Conservation (phyloP, 495 filamentous ascomycete genomes). For the Parathielavia hyrcaniae region DNA sequence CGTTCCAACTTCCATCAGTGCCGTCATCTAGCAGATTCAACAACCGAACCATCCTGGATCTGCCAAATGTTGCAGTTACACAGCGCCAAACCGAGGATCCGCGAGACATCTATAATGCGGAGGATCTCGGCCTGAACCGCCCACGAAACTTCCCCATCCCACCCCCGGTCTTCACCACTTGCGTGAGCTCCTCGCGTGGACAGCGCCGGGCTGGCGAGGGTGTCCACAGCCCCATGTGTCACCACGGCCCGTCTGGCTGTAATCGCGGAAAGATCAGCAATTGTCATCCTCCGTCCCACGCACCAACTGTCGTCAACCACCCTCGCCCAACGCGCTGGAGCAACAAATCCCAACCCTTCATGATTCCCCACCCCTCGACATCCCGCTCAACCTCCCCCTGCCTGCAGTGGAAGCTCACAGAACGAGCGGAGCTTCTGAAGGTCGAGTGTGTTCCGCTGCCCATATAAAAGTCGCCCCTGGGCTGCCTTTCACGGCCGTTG, state of each 20-base stretch:
- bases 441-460: background rate
- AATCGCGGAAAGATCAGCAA: slow-evolving; percentile 10
- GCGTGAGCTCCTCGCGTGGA: slow-evolving; percentile 2
- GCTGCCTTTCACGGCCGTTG: background rate
- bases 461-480: slow-evolving; percentile 21
- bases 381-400: background rate
- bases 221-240: slow-evolving; percentile 25
- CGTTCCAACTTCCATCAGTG: background rate
- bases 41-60: background rate
- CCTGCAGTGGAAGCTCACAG: background rate
- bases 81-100: slow-evolving; percentile 2
- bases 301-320: background rate
- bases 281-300: slow-evolving; percentile 11
- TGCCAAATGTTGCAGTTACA: background rate
- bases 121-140: background rate
- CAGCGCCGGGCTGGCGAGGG: background rate
- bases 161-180: slow-evolving; percentile 21
- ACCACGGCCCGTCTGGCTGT: slow-evolving; percentile 21
- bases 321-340: slow-evolving; percentile 13
- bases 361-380: slow-evolving; percentile 8
- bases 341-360: slow-evolving; percentile 8
- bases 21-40: background rate
- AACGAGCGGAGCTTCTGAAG: slow-evolving; percentile 5
- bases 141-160: slow-evolving; percentile 1
- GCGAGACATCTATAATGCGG: background rate